Evolutionary conservation across 352 stramenopile genomes (phyloP), one percentile per base, ranked within the genome.

Genomic region (Globisporangium iwayamae): DNA sequence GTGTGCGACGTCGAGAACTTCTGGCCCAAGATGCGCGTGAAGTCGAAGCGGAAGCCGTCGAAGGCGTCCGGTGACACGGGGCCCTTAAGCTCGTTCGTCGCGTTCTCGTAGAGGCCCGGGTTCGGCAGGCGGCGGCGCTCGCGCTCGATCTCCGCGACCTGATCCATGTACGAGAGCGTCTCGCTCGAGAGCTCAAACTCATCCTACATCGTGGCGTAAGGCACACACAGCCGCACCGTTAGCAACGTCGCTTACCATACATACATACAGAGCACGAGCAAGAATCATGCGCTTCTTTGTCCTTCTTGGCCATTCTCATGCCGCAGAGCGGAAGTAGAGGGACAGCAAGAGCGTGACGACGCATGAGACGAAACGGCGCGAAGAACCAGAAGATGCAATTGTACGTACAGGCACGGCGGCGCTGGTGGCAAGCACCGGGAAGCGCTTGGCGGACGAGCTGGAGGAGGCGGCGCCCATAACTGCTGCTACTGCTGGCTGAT

Each of bases 21-120:
- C 60, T 86, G 81, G 60, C 83, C 84, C 34, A 95, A 58, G 32
- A 91, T 91, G 65, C 86, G 84, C 71, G 83, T 91, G 53, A 95
- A 91, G 65, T 95, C 86, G 56, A 95, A 93, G 67, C 86, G 84
- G 71, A 95, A 93, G 63, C 86, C 86, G 65, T 95, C 86, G 60
- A 95, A 95, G 16, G 81, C 84, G 56, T 92, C 85, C 6, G 83
- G 82, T 38, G 81, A 91, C 61, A 94, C 81, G 16, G 85, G 83
- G 3, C 68, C 73, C 67, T 94, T 94, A 58, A 93, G 79, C 68
- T 94, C 86, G 73, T 91, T 91, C 28, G 83, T 83, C 20, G 84
- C 78, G 69, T 90, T 93, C 70, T 95, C 86, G 68, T 93, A 95
- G 30, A 92, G 77, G 2, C 86, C 86, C 16, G 86, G 86, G 76